A percentile compares a stretch with the other conserved stretches of the same genome.
These are phyloP conservation scores for Juglanconis juglandina DNA, from an alignment of 2,329 filamentous ascomycete species.

Conservation along the genomic window DNA sequence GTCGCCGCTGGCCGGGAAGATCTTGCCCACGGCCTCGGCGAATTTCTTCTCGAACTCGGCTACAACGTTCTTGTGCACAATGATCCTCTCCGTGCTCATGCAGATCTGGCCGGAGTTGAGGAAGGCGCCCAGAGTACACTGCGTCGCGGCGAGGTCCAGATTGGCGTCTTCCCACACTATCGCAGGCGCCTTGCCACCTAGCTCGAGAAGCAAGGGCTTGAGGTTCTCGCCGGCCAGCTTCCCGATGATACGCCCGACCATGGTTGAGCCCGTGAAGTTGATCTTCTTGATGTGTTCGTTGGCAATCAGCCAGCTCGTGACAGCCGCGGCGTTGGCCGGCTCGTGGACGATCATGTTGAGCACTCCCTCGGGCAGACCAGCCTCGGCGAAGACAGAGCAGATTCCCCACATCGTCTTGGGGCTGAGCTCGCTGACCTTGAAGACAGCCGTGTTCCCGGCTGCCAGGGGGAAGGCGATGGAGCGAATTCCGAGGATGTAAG, in stretches of 20 bases:
- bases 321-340: constrained; percentile 60
- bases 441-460: constrained; percentile 70
- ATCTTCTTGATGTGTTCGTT: constrained; percentile 70
- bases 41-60: constrained; percentile 46
- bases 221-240: constrained; percentile 66
- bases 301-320: constrained; percentile 67
- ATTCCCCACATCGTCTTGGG: constrained; percentile 64
- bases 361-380: constrained; percentile 71
- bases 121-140: constrained; percentile 69
- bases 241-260: constrained; percentile 70
- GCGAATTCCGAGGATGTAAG: constrained; percentile 52
- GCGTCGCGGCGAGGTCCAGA: constrained; percentile 64
- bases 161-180: constrained; percentile 81
- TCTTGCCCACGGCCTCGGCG: constrained; percentile 34
- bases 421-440: constrained; percentile 68
- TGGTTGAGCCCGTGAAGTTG: constrained; percentile 80
- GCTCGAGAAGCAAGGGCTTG: constrained; percentile 76
- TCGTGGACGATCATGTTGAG: constrained; percentile 69
- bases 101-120: constrained; percentile 76
- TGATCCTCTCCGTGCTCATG: constrained; percentile 77
- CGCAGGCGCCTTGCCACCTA: constrained; percentile 77
- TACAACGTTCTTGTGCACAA: constrained; percentile 49
- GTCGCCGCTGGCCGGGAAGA: constrained; percentile 56
- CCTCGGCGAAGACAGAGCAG: constrained; percentile 63
- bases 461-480: constrained; percentile 65